Evolutionary conservation across 805 yeast species (phyloP).

Genomic region (Metschnikowia lochheadii): DNA sequence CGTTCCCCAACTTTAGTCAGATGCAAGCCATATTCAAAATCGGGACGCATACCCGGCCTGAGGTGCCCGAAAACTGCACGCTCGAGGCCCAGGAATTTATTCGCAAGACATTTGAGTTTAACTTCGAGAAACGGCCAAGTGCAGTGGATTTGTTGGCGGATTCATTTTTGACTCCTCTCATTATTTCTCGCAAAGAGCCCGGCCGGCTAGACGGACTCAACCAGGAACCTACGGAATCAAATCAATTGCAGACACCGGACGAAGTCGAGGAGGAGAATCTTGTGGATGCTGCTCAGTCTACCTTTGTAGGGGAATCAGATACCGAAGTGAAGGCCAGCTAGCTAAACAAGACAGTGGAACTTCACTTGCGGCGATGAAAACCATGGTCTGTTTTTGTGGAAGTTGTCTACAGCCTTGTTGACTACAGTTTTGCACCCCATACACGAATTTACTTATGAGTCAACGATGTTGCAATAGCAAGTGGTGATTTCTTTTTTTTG

Average conservation of each 20-base stretch:
- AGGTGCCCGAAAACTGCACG: conserved; percentile 70
- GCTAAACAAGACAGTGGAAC: not conserved
- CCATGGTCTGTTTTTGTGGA: not conserved
- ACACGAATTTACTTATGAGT: no score
- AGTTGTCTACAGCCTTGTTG: not conserved
- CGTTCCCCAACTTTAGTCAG: conserved; percentile 90
- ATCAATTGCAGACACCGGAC: not conserved
- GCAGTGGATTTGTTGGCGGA: conserved; percentile 68
- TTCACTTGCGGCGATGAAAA: not conserved
- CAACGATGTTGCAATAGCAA: not conserved
- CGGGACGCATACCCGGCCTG: conserved; percentile 82
- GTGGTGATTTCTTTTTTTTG: not conserved
- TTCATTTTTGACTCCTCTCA: conserved; percentile 51
- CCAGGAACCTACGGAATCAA: not conserved
- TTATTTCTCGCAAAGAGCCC: conserved; percentile 28
- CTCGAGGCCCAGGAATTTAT: conserved; percentile 66
- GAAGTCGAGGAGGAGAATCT: not conserved
- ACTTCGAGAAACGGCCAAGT: conserved; percentile 66
- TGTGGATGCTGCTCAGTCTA: not conserved
- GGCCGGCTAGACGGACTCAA: not conserved
- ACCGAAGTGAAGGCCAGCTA: not conserved
- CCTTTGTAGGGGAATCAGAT: not conserved
- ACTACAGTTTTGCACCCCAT: no score
- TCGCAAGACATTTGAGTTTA: conserved; percentile 63
- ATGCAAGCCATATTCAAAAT: conserved; percentile 96